Evolutionary conservation across 257 asterid species (phyloP).

Genomic region (Nicotiana benthamiana): DNA sequence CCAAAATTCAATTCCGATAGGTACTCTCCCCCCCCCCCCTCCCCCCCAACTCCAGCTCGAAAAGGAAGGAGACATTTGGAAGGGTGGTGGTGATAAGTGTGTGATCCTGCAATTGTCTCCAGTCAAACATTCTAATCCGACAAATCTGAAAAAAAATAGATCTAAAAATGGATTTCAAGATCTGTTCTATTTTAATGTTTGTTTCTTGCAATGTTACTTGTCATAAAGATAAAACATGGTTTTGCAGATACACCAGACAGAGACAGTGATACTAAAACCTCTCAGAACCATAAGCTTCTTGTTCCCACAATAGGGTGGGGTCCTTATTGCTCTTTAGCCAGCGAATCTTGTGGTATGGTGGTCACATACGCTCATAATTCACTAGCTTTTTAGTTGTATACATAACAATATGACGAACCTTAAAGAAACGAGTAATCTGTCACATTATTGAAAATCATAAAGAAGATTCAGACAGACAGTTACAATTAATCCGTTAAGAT

Average conservation of each 20-base stretch:
- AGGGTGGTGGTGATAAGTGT: neutral
- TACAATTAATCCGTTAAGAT: neutral
- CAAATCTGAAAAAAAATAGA: slow-evolving; percentile 2
- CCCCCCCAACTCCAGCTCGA: neutral
- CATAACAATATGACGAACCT: neutral
- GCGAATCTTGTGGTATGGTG: neutral
- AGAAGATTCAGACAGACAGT: neutral
- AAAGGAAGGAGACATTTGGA: neutral
- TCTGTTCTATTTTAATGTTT: neutral
- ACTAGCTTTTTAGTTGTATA: neutral
- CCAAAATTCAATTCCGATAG: neutral
- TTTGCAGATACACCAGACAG: neutral
- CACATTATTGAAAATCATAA: neutral
- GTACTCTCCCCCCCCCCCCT: neutral
- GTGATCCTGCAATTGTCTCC: neutral
- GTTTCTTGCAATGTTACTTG: neutral
- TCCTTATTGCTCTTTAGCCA: too few relatives aligned
- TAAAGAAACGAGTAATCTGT: neutral
- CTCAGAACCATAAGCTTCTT: neutral
- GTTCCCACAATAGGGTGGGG: neutral
- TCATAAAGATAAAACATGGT: neutral
- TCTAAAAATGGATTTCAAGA: neutral
- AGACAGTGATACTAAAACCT: neutral
- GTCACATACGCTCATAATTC: neutral
- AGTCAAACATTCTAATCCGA: slow-evolving; percentile 9